phyloP scores from a whole-genome alignment of 139 green algal species.

The Coccomyxa sp. region DNA sequence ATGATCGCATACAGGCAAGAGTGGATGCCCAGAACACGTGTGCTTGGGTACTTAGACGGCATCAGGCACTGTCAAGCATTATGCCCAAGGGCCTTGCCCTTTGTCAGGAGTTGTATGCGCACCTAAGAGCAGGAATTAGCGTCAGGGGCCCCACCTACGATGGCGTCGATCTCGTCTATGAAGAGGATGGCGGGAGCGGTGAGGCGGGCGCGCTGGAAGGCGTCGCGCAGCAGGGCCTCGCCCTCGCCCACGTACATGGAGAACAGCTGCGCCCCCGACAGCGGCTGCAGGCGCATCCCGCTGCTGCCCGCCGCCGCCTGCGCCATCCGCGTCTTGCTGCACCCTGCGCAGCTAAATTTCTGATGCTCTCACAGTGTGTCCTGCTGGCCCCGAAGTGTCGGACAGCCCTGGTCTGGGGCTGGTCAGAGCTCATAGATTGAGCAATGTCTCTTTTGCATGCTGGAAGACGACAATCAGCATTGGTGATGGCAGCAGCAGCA shows the following conservation, averaged over 20 bases:
- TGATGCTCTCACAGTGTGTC: no score
- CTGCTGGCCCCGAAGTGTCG: no score
- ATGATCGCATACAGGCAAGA: neutral
- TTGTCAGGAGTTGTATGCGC: no score
- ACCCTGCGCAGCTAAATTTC: conserved; percentile 44
- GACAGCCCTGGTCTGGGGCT: no score
- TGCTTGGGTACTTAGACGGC: no score
- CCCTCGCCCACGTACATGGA: conserved; percentile 87
- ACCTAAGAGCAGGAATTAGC: no score
- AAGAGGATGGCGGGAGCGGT: conserved; percentile 79
- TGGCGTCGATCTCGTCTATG: conserved; percentile 82
- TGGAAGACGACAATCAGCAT: no score
- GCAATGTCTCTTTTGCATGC: no score
- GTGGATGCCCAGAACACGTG: no score
- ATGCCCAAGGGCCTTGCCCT: no score
- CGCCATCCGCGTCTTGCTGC: conserved; percentile 84
- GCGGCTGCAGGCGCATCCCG: conserved; percentile 64
- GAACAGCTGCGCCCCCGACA: conserved; percentile 67
- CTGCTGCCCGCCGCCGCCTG: conserved; percentile 63
- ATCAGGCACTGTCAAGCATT: no score
- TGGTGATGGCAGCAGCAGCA: neutral
- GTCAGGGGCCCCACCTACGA: conserved; percentile 43
- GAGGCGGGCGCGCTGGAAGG: conserved; percentile 64
- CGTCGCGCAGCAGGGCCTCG: conserved; percentile 65
- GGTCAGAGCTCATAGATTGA: no score